These are phyloP conservation scores for Tephrocybe sp. DNA, from an alignment of 768 basidiomycete species.

Conservation along the genomic window DNA sequence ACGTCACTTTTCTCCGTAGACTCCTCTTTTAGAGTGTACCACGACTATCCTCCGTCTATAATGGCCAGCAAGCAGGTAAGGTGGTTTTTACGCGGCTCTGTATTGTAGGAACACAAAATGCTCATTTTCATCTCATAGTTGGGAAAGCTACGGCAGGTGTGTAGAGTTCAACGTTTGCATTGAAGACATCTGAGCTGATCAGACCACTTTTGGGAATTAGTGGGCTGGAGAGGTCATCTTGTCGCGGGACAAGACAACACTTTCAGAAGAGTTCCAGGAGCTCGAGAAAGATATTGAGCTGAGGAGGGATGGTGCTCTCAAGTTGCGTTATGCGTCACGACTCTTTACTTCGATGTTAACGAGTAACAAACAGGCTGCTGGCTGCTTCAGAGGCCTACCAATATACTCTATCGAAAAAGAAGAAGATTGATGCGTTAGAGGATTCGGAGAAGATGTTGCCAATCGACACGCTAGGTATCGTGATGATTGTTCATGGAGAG, in stretches of 20 bases:
- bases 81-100: not conserved
- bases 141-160: constrained; percentile 76
- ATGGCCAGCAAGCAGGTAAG: constrained; percentile 73
- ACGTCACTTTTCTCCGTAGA: constrained; percentile 7
- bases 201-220: constrained; percentile 43
- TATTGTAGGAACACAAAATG: not conserved
- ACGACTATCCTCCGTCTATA: constrained; percentile 3
- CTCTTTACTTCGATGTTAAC: not conserved
- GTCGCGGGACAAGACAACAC: constrained; percentile 74
- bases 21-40: constrained; percentile 8
- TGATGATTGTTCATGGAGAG: constrained; percentile 86
- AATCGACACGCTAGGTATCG: constrained; percentile 77
- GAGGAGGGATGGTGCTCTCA: constrained; percentile 67
- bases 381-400: constrained; percentile 73
- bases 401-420: constrained; percentile 72
- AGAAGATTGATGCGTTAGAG: constrained; percentile 59
- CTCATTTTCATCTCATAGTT: constrained; percentile 43
- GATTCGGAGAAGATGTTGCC: constrained; percentile 72
- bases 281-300: constrained; percentile 86
- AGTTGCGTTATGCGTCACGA: constrained; percentile 45
- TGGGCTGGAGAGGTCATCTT: constrained; percentile 92
- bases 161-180: constrained; percentile 10
- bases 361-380: constrained; percentile 51
- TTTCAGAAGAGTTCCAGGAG: constrained; percentile 78
- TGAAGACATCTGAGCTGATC: constrained; percentile 21